phyloP scores from a whole-genome alignment of 2,329 filamentous ascomycete genomes.

The Aspergillus neotritici region DNA sequence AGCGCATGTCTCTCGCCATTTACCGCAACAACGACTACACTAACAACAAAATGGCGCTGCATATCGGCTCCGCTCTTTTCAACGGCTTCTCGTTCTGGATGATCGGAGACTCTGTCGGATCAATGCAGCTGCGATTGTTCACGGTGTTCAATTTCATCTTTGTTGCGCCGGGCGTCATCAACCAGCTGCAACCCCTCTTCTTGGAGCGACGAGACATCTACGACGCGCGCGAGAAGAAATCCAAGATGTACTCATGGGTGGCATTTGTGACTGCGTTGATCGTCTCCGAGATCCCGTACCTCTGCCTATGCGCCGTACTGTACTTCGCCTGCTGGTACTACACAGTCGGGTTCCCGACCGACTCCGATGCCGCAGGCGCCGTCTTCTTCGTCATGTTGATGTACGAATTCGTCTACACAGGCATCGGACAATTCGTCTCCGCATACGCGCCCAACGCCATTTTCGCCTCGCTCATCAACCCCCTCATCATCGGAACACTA shows the following conservation, averaged over 20 bases:
- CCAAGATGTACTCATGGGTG: constrained; percentile 68
- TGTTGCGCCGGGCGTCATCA: constrained; percentile 41
- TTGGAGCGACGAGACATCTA: constrained; percentile 65
- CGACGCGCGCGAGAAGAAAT: constrained; percentile 61
- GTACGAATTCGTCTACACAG: constrained; percentile 65
- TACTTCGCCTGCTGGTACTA: constrained; percentile 73
- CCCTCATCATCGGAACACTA: constrained; percentile 57
- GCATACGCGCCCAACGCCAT: constrained; percentile 63
- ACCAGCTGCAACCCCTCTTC: constrained; percentile 58
- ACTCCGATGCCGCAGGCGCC: constrained; percentile 31
- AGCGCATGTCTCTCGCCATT: constrained; percentile 60
- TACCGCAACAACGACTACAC: constrained; percentile 64
- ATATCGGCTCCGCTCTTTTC: constrained; percentile 47
- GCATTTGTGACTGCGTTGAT: constrained; percentile 66
- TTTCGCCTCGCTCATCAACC: constrained; percentile 68
- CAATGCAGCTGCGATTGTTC: constrained; percentile 70
- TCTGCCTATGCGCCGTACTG: constrained; percentile 56
- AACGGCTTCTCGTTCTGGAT: constrained; percentile 60
- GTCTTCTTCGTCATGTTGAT: constrained; percentile 68
- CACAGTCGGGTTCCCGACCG: constrained; percentile 49
- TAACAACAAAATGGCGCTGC: constrained; percentile 57
- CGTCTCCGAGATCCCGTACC: constrained; percentile 62
- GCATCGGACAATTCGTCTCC: constrained; percentile 72
- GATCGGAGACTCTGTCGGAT: constrained; percentile 56
- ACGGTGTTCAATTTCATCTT: constrained; percentile 60